A percentile compares a stretch with the other conserved stretches of the same genome.
phyloP scores from a whole-genome alignment of 1,139 yeast genomes.

The Hanseniaspora sp. region DNA sequence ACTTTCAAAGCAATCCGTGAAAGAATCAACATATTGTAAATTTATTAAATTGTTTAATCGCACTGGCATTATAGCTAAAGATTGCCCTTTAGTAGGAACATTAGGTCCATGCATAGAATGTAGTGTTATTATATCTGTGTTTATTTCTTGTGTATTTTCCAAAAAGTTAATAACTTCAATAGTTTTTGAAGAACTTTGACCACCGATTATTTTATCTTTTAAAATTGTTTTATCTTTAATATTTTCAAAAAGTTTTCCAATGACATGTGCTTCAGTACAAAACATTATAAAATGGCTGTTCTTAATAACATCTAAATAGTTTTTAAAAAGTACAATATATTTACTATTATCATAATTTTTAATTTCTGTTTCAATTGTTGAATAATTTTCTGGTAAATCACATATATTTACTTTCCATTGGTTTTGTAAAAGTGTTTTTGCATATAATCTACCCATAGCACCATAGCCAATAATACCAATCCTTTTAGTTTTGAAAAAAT shows the following conservation, averaged over 20 bases:
- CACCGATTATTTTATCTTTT: constrained; percentile 80
- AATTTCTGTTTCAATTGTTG: constrained; percentile 31
- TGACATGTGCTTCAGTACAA: constrained; percentile 81
- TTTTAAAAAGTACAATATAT: constrained; percentile 43
- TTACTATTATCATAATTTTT: constrained; percentile 34
- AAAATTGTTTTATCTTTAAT: not conserved
- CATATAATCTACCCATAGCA: constrained; percentile 90
- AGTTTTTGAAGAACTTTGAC: constrained; percentile 89
- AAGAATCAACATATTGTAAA: constrained; percentile 47
- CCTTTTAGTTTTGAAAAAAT: constrained; percentile 32
- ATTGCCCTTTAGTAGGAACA: constrained; percentile 83
- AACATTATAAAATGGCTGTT: constrained; percentile 71
- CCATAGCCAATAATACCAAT: constrained; percentile 93
- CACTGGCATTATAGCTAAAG: constrained; percentile 74
- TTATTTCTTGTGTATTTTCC: constrained; percentile 41
- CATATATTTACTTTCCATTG: constrained; percentile 92
- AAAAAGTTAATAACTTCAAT: constrained; percentile 76
- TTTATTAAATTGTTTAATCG: constrained; percentile 45
- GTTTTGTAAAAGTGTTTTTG: constrained; percentile 59
- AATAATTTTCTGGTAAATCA: constrained; percentile 63
- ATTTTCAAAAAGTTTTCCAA: constrained; percentile 33
- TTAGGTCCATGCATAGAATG: constrained; percentile 94
- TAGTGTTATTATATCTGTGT: constrained; percentile 70
- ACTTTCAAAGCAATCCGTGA: constrained; percentile 65
- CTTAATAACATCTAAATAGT: constrained; percentile 79